Evolutionary conservation across 352 stramenopile species (phyloP), one percentile per base, ranked within the genome.

Genomic region (Poterioochromonas sp.): DNA sequence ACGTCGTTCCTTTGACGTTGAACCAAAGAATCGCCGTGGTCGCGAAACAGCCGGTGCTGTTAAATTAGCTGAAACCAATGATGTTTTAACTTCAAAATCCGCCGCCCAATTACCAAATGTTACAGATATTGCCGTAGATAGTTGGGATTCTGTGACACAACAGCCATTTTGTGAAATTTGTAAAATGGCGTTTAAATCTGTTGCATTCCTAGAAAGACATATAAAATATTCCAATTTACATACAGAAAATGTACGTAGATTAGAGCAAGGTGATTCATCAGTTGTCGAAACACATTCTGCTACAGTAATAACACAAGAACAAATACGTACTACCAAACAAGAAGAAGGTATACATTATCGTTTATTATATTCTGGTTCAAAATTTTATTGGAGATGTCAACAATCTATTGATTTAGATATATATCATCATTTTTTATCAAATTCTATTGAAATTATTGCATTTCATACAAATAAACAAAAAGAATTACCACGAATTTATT

Each of bases 161-260:
- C 65, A 74, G 32, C 65, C 65, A 54, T 74, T 40, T 40, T 74
- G 65, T 39, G 12, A 58, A 39, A 39, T 54, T 34, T 74, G 65
- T n/a, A 74, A 54, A 74, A 74, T 74, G 65, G 65, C 41, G 32
- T 74, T 74, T 54, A 58, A 51, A 54, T 40, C 39, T 15, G 22
- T 40, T 20, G 41, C 65, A 35, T 58, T 58, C 15, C 32, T 74
- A 15, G 65, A 74, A 35, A 51, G 39, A 37, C 65, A 74, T 39
- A 22, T 74, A 5, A 74, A 74, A 8, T 74, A 58, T n/a, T 74
- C 65, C 32, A 15, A 41, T 47, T 71, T 71, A n/a, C 62, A 71
- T 43, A 41, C 3, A 32, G 15, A 71, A 44, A 71, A 71, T 71
- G 62, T 47, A 12, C 39, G 41, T 12, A 40, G 41, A 47, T 3